These are phyloP conservation scores for Teratosphaeria nubilosa DNA, from an alignment of 2,329 filamentous ascomycete species.

Conservation along the genomic window DNA sequence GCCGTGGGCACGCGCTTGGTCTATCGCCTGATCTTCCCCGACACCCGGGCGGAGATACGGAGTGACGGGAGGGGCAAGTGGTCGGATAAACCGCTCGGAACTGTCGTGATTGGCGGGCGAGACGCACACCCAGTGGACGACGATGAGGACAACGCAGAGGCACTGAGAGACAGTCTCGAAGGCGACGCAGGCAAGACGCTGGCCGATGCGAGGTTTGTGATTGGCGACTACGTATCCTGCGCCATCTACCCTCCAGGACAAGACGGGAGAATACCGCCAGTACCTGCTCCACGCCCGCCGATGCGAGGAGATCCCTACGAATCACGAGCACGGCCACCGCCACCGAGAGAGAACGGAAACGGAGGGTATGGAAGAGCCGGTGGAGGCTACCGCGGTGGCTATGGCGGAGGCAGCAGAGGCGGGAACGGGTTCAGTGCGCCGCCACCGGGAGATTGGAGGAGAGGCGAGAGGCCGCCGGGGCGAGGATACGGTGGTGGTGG, in stretches of 20 bases:
- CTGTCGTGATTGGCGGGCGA: slow-evolving; percentile 56
- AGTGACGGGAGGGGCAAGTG: slow-evolving; percentile 49
- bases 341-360: slow-evolving; percentile 9
- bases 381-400: slow-evolving; percentile 15
- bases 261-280: not conserved
- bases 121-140: slow-evolving; percentile 20
- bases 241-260: slow-evolving; percentile 59
- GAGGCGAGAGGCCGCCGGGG: slow-evolving; percentile 28
- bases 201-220: slow-evolving; percentile 67
- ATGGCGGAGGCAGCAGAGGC: slow-evolving; percentile 11
- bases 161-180: slow-evolving; percentile 28
- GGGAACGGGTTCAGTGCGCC: slow-evolving; percentile 16
- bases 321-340: slow-evolving; percentile 2
- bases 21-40: slow-evolving; percentile 78
- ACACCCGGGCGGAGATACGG: slow-evolving; percentile 45
- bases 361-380: slow-evolving; percentile 13
- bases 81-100: slow-evolving; percentile 71
- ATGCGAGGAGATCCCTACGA: slow-evolving; percentile 19
- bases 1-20: slow-evolving; percentile 74
- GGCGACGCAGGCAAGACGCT: slow-evolving; percentile 61
- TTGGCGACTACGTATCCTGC: slow-evolving; percentile 80
- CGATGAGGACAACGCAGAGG: slow-evolving; percentile 25
- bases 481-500: slow-evolving; percentile 13
- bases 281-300: not conserved
- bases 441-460: slow-evolving; percentile 29